Evolutionary conservation across 257 asterid genomes (phyloP), one percentile per base, ranked within the genome.

Genomic region (Solanum clarkiae): DNA sequence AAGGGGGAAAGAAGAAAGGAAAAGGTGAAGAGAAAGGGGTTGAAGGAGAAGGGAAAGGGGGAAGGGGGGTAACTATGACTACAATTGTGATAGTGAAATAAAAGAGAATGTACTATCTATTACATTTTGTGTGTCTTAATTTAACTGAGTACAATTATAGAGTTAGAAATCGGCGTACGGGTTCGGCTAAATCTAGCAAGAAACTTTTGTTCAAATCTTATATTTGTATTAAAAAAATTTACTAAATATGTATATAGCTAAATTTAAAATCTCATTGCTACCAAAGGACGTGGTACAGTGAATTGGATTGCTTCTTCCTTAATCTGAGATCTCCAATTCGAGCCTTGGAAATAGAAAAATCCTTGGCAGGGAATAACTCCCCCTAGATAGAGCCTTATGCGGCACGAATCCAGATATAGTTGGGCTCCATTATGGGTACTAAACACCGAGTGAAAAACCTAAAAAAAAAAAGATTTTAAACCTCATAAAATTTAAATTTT

Each of bases 61-160:
- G 1, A 6, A 2, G 3, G 44, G 75, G 8, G 56, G 18, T 20
- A 18, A 22, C 80, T 40, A 18, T 71, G 20, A 55, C 24, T 42
- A 71, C 45, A 65, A 66, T 62, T 59, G 32, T 75, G 92, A 86
- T 53, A 88, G 90, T 57, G 91, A 86, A 68, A 80, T 82, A 85
- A 81, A 89, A 82, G 29, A 77, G 56, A 82, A 63, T 36, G 42
- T 7, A 5, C 4, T 5, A 6, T 57, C 11, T 6, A 2, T 32
- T 66, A 29, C 1, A 66, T 29, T 66, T 29, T 8, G 9, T 2
- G 49, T 36, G 24, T 68, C 8, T 36, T 68, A 68, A 3, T 57
- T 86, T 81, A 2, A 40, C 0, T 1, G 44, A 10, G 0, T 8
- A 32, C 1, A 15, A 3, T 0, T 0, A 7, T 12, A 0, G 3